phyloP scores from a whole-genome alignment of 202 grass and related monocot species.

The Musa balbisiana region DNA sequence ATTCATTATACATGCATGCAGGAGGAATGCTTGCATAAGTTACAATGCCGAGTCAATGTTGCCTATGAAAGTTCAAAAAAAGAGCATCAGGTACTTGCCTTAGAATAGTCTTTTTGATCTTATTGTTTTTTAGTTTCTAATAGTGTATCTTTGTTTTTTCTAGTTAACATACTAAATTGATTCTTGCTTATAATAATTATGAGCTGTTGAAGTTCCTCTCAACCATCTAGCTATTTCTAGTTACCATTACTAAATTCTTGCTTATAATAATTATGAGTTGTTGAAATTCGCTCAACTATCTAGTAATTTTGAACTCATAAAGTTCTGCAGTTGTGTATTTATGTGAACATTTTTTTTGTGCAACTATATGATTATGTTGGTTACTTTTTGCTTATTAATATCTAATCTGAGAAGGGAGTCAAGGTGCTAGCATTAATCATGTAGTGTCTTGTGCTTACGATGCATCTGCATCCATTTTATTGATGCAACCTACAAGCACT shows the following conservation, averaged over 20 bases:
- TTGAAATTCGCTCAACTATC: background rate
- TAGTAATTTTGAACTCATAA: background rate
- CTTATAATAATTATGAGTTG: background rate
- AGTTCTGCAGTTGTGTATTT: background rate
- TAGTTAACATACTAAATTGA: background rate
- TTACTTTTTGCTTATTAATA: background rate
- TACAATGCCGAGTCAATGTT: slow-evolving; percentile 7
- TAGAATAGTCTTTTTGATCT: background rate
- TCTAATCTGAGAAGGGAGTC: too few species aligned
- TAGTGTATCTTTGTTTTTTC: background rate
- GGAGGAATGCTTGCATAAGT: slow-evolving; percentile 8
- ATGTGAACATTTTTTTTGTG: background rate
- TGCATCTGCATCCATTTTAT: background rate
- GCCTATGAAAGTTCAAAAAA: slow-evolving; percentile 19
- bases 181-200: background rate
- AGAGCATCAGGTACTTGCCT: slow-evolving; percentile 20
- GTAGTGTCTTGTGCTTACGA: too few species aligned
- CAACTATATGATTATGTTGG: too few species aligned
- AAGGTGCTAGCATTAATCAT: too few species aligned
- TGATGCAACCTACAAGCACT: background rate
- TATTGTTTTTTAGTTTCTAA: background rate
- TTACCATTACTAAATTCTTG: background rate
- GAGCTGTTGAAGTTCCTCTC: background rate
- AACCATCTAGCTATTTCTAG: background rate
- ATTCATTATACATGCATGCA: background rate